These are phyloP conservation scores for Ophiostoma sp. DNA, from an alignment of 2,329 filamentous ascomycete species.

Conservation along the genomic window DNA sequence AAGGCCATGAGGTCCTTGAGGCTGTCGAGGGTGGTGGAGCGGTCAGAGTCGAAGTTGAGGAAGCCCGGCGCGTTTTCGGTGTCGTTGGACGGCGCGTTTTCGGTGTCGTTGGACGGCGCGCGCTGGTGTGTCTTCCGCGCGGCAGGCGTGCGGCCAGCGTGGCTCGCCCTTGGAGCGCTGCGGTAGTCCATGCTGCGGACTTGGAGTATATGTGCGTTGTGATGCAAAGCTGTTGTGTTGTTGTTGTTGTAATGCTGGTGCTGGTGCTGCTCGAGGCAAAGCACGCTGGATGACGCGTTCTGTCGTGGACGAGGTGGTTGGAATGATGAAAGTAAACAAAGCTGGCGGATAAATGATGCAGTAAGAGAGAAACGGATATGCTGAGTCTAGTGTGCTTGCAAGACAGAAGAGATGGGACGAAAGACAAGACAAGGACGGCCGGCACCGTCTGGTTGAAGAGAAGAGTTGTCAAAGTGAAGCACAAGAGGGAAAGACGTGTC, in stretches of 20 bases:
- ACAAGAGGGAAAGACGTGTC: conserved; percentile 22
- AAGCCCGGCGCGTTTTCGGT: conserved; percentile 10
- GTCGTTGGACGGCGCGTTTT: conserved; percentile 6
- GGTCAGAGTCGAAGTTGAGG: conserved; percentile 27
- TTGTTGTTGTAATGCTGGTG: not conserved
- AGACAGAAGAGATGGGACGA: not conserved
- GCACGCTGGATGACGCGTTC: conserved; percentile 18
- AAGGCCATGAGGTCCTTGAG: conserved; percentile 27
- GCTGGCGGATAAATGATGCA: conserved; percentile 17
- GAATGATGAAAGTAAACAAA: conserved; percentile 24
- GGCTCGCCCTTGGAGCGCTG: conserved; percentile 16
- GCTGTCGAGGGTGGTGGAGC: conserved; percentile 26
- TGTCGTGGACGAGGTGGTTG: not conserved
- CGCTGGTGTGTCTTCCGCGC: conserved; percentile 17
- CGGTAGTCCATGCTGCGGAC: conserved; percentile 22
- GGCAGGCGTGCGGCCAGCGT: conserved; percentile 18
- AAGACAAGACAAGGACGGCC: not conserved
- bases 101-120: not conserved
- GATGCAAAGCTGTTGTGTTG: not conserved
- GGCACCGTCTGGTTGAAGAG: not conserved
- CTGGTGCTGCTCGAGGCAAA: not conserved
- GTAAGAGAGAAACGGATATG: not conserved
- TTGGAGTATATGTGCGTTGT: not conserved
- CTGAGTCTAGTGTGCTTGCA: not conserved
- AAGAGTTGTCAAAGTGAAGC: conserved; percentile 12